phyloP scores from a whole-genome alignment of 1,284 basidiomycete species.

The Moniliella sp. region DNA sequence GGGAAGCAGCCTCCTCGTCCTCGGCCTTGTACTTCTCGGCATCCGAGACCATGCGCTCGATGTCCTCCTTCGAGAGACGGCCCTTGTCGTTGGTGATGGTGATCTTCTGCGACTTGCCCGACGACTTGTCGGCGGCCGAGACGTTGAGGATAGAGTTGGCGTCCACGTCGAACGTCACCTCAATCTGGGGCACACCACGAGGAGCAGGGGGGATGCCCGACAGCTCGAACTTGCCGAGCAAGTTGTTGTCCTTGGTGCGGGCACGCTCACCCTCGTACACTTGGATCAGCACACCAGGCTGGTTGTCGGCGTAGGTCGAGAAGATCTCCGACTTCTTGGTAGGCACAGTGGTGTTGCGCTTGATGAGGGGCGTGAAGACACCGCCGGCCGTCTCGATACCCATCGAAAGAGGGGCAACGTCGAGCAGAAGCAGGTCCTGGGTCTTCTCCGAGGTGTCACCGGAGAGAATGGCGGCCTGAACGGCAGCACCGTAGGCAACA shows the following conservation, averaged over 20 bases:
- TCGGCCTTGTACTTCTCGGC: slow-evolving; percentile 53
- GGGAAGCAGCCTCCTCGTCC: slow-evolving; percentile 40
- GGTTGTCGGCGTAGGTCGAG: slow-evolving; percentile 44
- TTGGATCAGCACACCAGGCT: slow-evolving; percentile 40
- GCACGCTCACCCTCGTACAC: slow-evolving; percentile 95
- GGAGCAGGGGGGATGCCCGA: slow-evolving; percentile 76
- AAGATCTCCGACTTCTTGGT: slow-evolving; percentile 96
- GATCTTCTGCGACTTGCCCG: slow-evolving; percentile 76
- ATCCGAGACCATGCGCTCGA: slow-evolving; percentile 70
- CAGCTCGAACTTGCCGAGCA: slow-evolving; percentile 86
- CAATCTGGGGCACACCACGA: slow-evolving; percentile 84
- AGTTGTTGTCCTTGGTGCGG: slow-evolving; percentile 93
- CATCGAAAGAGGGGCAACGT: slow-evolving; percentile 83
- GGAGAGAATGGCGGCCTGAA: slow-evolving; percentile 91
- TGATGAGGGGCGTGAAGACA: slow-evolving; percentile 93
- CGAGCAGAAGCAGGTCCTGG: slow-evolving; percentile 82
- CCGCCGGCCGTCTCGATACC: slow-evolving; percentile 95
- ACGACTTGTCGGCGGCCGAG: slow-evolving; percentile 84
- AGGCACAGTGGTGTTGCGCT: slow-evolving; percentile 91
- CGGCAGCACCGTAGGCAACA: slow-evolving; percentile 94
- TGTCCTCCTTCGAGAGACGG: slow-evolving; percentile 90
- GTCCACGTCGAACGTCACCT: slow-evolving; percentile 95
- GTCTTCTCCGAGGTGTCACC: slow-evolving; percentile 97
- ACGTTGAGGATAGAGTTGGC: slow-evolving; percentile 96
- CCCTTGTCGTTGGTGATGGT: slow-evolving; percentile 98